Conservation (phyloP, 129 eudicot genomes). For the Centella asiatica region DNA sequence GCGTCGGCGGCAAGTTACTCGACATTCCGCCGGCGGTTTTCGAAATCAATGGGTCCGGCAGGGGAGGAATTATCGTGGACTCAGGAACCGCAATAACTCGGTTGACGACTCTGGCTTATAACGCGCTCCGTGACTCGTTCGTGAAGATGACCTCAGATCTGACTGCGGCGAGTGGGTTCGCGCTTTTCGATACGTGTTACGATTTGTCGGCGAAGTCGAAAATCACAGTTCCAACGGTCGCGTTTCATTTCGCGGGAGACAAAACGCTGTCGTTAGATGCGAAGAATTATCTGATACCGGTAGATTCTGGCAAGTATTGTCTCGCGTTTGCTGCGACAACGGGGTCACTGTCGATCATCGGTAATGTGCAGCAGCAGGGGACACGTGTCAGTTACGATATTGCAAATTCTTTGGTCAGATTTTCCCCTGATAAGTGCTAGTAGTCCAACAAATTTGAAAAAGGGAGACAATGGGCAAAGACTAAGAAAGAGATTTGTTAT, state of each 20-base stretch:
- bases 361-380: constrained; percentile 93
- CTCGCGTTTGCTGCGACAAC: constrained; percentile 69
- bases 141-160: constrained; percentile 15
- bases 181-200: constrained; percentile 67
- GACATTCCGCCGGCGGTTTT: constrained; percentile 33
- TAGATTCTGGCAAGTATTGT: constrained; percentile 73
- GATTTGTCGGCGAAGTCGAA: constrained; percentile 35
- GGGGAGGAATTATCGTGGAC: constrained; percentile 73
- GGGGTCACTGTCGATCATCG: constrained; percentile 56
- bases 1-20: constrained; percentile 47
- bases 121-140: constrained; percentile 53
- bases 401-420: constrained; percentile 35
- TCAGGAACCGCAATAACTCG: constrained; percentile 90
- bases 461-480: too few species aligned
- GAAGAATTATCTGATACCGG: constrained; percentile 58
- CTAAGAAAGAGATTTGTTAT: too few species aligned
- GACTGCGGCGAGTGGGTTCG: constrained; percentile 24
- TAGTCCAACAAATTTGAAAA: too few species aligned
- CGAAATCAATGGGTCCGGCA: constrained; percentile 31
- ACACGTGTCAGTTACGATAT: constrained; percentile 73
- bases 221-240: constrained; percentile 60
- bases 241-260: constrained; percentile 48
- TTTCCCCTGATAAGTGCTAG: constrained; percentile 57
- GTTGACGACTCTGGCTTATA: constrained; percentile 46
- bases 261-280: constrained; percentile 33